Conservation (phyloP, 768 basidiomycete species). For the Termitomyces sp. region DNA sequence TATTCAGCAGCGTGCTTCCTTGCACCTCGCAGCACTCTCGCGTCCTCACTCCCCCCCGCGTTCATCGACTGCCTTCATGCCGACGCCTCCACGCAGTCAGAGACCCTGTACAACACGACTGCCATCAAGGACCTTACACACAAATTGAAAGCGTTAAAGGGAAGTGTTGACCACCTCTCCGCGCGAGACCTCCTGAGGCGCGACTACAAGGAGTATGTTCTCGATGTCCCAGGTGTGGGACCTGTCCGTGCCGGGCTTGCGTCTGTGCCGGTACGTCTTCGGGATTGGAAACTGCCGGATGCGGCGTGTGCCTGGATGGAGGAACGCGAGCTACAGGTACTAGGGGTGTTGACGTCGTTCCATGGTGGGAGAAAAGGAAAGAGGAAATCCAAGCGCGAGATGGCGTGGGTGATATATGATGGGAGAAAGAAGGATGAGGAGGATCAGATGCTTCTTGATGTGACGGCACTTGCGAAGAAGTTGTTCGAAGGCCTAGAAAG, state of each 20-base stretch:
- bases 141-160: constrained; percentile 53
- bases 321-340: constrained; percentile 55
- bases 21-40: constrained; percentile 46
- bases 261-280: constrained; percentile 71
- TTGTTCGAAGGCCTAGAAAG: constrained; percentile 59
- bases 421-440: constrained; percentile 1
- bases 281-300: constrained; percentile 44
- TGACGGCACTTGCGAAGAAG: constrained; percentile 36
- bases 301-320: constrained; percentile 53
- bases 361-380: constrained; percentile 29
- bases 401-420: constrained; percentile 56
- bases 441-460: constrained; percentile 26
- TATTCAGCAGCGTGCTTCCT: constrained; percentile 59
- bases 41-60: constrained; percentile 20
- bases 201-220: constrained; percentile 90
- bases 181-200: constrained; percentile 78
- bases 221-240: constrained; percentile 32
- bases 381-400: constrained; percentile 60
- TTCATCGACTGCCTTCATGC: constrained; percentile 8
- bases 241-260: constrained; percentile 70
- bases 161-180: constrained; percentile 57
- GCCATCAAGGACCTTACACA: constrained; percentile 44
- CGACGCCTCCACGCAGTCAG: constrained; percentile 12
- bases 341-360: constrained; percentile 81
- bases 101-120: constrained; percentile 29